Conservation (phyloP, 1,139 yeast genomes). For the Tardiomyces digboiensis region DNA sequence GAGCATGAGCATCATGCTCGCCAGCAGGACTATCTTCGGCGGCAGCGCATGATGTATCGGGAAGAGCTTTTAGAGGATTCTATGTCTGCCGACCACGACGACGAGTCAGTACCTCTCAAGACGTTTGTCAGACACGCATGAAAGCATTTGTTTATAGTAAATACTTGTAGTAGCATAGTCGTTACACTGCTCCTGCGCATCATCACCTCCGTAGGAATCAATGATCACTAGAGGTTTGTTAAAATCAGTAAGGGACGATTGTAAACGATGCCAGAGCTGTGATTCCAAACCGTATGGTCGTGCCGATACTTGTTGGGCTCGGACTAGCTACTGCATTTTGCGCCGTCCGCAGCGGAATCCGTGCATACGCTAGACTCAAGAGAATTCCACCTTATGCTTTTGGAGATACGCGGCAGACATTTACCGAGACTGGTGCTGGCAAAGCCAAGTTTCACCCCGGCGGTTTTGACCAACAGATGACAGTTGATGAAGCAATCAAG, state of each 20-base stretch:
- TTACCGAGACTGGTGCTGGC: neutral
- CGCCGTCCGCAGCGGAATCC: slow-evolving; percentile 23
- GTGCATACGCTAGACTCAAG: slow-evolving; percentile 23
- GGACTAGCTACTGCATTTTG: slow-evolving; percentile 19
- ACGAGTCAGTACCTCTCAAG: neutral
- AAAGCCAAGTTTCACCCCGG: slow-evolving; percentile 19
- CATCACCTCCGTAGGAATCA: too few relatives aligned
- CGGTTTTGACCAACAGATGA: slow-evolving; percentile 28
- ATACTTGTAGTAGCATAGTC: too few relatives aligned
- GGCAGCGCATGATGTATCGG: slow-evolving; percentile 6
- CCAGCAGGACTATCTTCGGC: slow-evolving; percentile 3
- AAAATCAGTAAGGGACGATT: too few relatives aligned
- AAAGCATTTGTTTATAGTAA: neutral
- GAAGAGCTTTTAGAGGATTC: slow-evolving; percentile 3
- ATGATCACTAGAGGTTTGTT: too few relatives aligned
- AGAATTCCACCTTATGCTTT: slow-evolving; percentile 26
- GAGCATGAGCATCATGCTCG: slow-evolving; percentile 10
- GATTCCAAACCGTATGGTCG: neutral
- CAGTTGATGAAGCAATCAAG: slow-evolving; percentile 25
- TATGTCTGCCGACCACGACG: neutral
- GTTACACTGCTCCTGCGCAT: too few relatives aligned
- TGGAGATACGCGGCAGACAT: slow-evolving; percentile 11
- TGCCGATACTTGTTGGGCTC: slow-evolving; percentile 6
- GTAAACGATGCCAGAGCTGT: too few relatives aligned
- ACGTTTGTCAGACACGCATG: neutral